Conservation (phyloP, 1,284 basidiomycete genomes). For the Pseudozyma tsukubaensis region DNA sequence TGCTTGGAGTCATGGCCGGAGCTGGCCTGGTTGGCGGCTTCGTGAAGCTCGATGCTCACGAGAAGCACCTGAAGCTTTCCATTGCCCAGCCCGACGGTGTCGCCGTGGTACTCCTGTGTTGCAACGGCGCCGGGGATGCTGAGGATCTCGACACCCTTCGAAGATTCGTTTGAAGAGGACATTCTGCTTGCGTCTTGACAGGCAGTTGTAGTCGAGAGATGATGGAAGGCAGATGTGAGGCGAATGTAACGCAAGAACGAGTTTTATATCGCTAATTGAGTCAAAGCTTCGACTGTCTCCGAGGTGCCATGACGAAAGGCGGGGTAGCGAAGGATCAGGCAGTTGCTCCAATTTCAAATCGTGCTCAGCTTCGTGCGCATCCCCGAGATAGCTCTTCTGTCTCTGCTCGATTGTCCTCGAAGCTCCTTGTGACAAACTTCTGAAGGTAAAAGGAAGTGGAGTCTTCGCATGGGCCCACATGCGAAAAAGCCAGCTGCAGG, state of each 20-base stretch:
- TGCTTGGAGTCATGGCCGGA: constrained; percentile 7
- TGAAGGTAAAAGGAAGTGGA: no score
- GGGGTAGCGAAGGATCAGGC: no score
- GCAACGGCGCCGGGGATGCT: constrained; percentile 32
- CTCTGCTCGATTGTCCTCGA: no score
- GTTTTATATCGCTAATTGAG: neutral
- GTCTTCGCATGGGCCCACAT: no score
- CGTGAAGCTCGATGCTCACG: constrained; percentile 46
- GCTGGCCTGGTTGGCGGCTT: constrained; percentile 11
- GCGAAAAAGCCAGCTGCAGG: no score
- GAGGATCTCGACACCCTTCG: constrained; percentile 45
- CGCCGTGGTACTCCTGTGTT: constrained; percentile 50
- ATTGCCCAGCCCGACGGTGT: constrained; percentile 40
- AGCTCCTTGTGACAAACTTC: no score
- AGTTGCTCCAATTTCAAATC: neutral
- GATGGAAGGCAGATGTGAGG: neutral
- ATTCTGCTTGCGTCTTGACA: neutral
- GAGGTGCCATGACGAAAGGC: neutral
- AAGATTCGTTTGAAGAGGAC: constrained; percentile 16
- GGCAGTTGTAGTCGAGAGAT: neutral
- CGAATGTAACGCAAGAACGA: neutral
- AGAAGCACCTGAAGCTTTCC: constrained; percentile 44
- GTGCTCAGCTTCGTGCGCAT: no score
- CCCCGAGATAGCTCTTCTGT: no score
- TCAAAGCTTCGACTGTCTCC: neutral